Evolutionary conservation across 2,329 filamentous ascomycete species (phyloP), one percentile per base, ranked within the genome.

Genomic region (Xylaria sp.): DNA sequence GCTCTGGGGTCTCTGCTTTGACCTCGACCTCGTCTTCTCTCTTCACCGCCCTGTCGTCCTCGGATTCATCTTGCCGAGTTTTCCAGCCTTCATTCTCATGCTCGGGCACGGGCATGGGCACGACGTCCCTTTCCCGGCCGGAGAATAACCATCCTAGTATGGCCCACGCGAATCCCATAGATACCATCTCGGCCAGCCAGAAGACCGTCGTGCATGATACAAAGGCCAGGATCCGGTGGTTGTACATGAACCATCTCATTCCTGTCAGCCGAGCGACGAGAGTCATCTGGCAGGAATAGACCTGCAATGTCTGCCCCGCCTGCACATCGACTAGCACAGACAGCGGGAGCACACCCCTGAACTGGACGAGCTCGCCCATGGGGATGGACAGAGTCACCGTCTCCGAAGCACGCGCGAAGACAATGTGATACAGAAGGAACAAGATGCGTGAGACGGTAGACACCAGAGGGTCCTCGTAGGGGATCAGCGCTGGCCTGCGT

Each of bases 161-260:
- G 1, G 86, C 77, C 90, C 92, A 97, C 0, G 87, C 89, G 0
- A 89, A 42, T 0, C 84, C 82, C 77, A 92, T 87, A 47, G 90
- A 90, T 0, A 88, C 70, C 73, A 96, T 84, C 75, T 95, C 93
- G 13, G 88, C 87, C 1, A 82, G 76, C 93, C 94, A 98, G 79
- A 97, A 97, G 0, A 87, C 72, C 0, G 82, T 78, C 0, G 90
- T 92, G 73, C 94, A 91, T 0, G 90, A 74, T 0, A 91, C 59
- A 65, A 93, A 94, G 5, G 89, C 89, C 1, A 88, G 77, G 39
- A 96, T 74, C 13, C 91, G 88, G 80, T 95, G 90, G 68, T 93
- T 89, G 74, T 96, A 96, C 92, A 99, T 97, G 62, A 94, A 74
- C 88, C 92, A 96, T 55, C 91, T 83, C 67, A 97, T 78, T 0